phyloP scores from a whole-genome alignment of 768 basidiomycete species.

The Russula compacta region DNA sequence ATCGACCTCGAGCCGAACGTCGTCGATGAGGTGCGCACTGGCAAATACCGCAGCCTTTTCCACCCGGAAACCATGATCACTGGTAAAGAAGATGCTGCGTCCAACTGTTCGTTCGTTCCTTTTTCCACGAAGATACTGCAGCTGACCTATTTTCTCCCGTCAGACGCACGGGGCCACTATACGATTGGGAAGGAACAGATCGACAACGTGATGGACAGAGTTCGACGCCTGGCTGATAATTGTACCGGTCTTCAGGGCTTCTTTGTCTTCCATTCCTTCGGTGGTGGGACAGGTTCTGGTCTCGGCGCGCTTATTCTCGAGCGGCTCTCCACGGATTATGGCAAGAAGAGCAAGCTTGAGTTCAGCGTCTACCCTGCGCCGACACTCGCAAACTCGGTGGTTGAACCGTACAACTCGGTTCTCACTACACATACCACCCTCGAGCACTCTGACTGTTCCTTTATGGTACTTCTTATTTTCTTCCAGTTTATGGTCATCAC shows the following conservation, averaged over 20 bases:
- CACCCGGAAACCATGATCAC: conserved; percentile 98
- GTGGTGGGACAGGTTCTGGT: conserved; percentile 98
- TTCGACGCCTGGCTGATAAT: conserved; percentile 95
- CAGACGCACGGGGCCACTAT: conserved; percentile 98
- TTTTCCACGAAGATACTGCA: not conserved
- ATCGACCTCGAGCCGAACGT: conserved; percentile 96
- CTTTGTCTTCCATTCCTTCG: conserved; percentile 99
- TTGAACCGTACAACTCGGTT: conserved; percentile 98
- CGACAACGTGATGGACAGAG: conserved; percentile 93
- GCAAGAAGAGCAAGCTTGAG: conserved; percentile 98
- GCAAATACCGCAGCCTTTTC: conserved; percentile 94
- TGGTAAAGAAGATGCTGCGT: conserved; percentile 99
- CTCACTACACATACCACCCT: conserved; percentile 98
- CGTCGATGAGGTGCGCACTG: conserved; percentile 94
- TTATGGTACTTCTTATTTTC: conserved; percentile 59
- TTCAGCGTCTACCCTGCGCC: conserved; percentile 97
- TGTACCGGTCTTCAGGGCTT: conserved; percentile 98
- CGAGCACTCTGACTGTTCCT: conserved; percentile 99
- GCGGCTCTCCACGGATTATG: conserved; percentile 95
- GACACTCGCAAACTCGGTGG: conserved; percentile 89
- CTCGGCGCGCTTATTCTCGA: conserved; percentile 97
- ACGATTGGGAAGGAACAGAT: conserved; percentile 98
- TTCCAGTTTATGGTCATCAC: not conserved
- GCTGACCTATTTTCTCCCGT: not conserved
- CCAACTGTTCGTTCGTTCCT: conserved; percentile 72